These are phyloP conservation scores for Vigna nakashimae DNA, from an alignment of 306 rosid species.

Conservation along the genomic window DNA sequence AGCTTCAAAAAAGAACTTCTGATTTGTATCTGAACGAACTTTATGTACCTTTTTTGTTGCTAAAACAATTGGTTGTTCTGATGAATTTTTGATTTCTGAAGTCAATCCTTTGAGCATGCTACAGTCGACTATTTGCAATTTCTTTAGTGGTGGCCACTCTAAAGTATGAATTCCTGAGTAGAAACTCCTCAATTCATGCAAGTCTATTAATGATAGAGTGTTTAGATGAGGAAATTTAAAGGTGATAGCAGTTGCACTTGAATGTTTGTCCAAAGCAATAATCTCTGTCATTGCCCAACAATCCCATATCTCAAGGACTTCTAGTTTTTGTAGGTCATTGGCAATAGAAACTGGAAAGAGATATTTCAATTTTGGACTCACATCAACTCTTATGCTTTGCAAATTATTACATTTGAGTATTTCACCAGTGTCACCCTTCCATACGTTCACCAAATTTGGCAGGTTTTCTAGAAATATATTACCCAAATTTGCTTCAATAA, in stretches of 20 bases:
- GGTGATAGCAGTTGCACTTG: not conserved
- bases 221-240: constrained; percentile 25
- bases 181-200: not conserved
- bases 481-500: not conserved
- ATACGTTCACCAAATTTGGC: constrained; percentile 32
- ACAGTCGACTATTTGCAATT: not conserved
- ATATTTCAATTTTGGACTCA: not conserved
- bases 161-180: not conserved
- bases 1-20: too few species aligned
- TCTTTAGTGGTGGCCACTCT: constrained; percentile 3
- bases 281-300: constrained; percentile 24
- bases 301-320: accelerated
- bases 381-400: accelerated
- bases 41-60: constrained; percentile 24
- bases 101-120: not conserved
- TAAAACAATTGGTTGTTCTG: not conserved
- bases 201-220: not conserved
- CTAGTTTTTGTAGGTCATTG: constrained; percentile 7
- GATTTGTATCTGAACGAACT: too few species aligned
- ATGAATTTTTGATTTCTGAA: not conserved
- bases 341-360: constrained; percentile 44
- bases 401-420: constrained; percentile 12
- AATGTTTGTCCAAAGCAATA: constrained; percentile 6
- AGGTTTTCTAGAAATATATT: not conserved
- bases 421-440: constrained; percentile 22